These are phyloP conservation scores for Diplotaxis tenuifolia DNA, from an alignment of 345 rosid species.

Conservation along the genomic window DNA sequence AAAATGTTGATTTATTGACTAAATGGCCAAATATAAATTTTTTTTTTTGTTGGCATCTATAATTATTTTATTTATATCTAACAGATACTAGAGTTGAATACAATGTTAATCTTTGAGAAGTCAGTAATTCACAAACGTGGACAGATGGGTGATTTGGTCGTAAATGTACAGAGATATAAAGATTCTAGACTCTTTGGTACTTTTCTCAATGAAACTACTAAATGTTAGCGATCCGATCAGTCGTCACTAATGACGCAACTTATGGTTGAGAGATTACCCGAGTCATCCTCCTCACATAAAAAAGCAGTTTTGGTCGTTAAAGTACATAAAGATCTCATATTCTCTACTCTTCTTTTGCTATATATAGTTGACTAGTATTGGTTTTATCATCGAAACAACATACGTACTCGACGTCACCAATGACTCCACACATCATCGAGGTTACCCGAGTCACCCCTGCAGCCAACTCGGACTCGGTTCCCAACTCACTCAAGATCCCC, in stretches of 20 bases:
- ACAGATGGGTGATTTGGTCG: neutral
- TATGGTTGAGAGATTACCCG: neutral
- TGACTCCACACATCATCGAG: neutral
- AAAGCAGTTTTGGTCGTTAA: too few species aligned
- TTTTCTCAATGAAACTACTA: neutral
- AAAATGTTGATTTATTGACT: neutral
- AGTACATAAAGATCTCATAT: too few species aligned
- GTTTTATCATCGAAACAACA: too few species aligned
- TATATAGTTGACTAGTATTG: too few species aligned
- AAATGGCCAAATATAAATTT: neutral
- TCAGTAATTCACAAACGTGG: neutral
- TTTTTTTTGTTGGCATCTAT: too few species aligned
- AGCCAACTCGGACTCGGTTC: conserved; percentile 3
- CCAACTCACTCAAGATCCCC: conserved; percentile 28
- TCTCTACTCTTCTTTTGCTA: too few species aligned
- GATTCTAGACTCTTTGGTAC: neutral
- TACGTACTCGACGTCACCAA: neutral
- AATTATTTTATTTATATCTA: neutral
- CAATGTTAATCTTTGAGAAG: neutral
- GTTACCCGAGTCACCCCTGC: conserved; percentile 23
- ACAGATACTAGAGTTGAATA: neutral
- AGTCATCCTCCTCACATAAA: neutral
- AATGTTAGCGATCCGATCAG: neutral
- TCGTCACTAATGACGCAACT: neutral
- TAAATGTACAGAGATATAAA: neutral